phyloP scores from a whole-genome alignment of 768 basidiomycete genomes.

The Lactifluus piperatus region DNA sequence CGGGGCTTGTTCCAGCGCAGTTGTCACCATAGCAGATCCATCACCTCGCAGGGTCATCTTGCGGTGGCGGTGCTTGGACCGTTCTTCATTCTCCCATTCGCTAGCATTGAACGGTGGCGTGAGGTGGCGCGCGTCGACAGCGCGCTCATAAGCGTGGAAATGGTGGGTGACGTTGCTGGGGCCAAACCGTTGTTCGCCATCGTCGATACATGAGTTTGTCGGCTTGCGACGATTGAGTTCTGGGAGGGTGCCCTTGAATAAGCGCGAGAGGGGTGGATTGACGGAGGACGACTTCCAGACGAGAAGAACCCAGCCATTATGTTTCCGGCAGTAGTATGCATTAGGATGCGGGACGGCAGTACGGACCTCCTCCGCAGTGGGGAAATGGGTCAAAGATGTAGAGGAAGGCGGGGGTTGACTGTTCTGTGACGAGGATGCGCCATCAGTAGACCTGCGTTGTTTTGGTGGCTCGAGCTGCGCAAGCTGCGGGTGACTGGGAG shows the following conservation, averaged over 20 bases:
- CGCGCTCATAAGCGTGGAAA: conserved; percentile 65
- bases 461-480: conserved; percentile 2
- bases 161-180: conserved; percentile 63
- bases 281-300: conserved; percentile 57
- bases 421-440: conserved; percentile 10
- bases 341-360: conserved; percentile 71
- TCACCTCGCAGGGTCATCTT: conserved; percentile 32
- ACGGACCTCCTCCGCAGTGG: conserved; percentile 56
- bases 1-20: conserved; percentile 14
- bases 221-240: conserved; percentile 41
- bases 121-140: conserved; percentile 61
- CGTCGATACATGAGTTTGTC: conserved; percentile 44
- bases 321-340: conserved; percentile 74
- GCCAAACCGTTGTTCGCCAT: conserved; percentile 38
- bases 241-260: conserved; percentile 47
- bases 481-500: conserved; percentile 22
- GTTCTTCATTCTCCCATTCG: conserved; percentile 49
- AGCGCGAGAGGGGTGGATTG: conserved; percentile 50
- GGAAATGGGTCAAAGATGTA: conserved; percentile 26
- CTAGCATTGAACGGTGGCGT: conserved; percentile 48
- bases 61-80: conserved; percentile 45
- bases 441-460: conserved; percentile 3
- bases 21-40: not conserved
- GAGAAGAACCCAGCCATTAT: conserved; percentile 77
- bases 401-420: conserved; percentile 20